Base-by-base conservation (phyloP, 768 basidiomycete species). In the Agaricus bisporus region DNA sequence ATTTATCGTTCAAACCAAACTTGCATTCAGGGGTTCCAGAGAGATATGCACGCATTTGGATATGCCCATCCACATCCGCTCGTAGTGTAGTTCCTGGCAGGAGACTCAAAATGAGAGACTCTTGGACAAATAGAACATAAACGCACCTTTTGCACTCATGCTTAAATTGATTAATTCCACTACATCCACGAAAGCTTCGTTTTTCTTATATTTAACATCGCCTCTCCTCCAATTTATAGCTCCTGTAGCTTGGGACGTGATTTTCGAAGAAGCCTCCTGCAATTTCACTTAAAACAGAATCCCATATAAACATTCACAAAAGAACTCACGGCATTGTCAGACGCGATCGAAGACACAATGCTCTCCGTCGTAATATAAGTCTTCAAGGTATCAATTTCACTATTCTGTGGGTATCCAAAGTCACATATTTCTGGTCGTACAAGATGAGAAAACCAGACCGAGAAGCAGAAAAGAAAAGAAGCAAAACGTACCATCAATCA, bases 101-200 rank as follows among this genome's bases (percentile, higher is more conserved):
- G 7, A 15, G 22, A 6, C 9, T 51, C 45, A 49, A 44, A 35
- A n/a, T 14, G 14, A 7, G 32, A 32, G 32, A 6, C 18, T 9
- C 14, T 42, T 7, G 2, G 0, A 6, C 39, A 43, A 1, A 5
- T 38, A 5, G 42, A 39, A 37, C 32, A 48, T 5, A 32, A 43
- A 12, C 75, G 45, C 56, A 88, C 94, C 95, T 74, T 95, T 98
- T 2, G 94, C 89, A 66, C 92, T 95, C 95, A 98, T 97, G 61
- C 91, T 86, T 51, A 98, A 68, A 64, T 99, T 98, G 57, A 99
- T 91, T 2, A 81, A 91, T 73, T 99, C 97, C 41, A 99, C 90
- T 8, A 99, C 97, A 65, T 99, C 97, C n/a, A 99, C 95, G 60
- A 98, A 99, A 0, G 97, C 97, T 64, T 99, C 97, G 60, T 99